Evolutionary conservation across 345 rosid genomes (phyloP), one percentile per base, ranked within the genome.

Genomic region (Arabidopsis arenosa): DNA sequence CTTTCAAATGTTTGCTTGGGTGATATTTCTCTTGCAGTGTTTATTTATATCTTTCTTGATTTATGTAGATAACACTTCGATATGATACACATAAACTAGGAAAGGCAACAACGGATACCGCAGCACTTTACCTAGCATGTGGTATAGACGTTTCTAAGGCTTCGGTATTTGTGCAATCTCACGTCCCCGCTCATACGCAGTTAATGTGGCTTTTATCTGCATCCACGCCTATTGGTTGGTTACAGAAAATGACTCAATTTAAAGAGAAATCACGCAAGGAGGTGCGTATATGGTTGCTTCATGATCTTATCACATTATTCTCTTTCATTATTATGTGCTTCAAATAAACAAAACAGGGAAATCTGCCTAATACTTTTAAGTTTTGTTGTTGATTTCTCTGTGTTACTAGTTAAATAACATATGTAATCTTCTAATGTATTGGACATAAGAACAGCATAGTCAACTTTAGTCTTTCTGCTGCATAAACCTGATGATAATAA

Each of bases 211-310:
- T 88, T 28, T 84, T 88, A 51, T 85, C 94, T 80, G 70, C 94
- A 56, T 82, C 87, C 63, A 90, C 93, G n/a, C 97, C 98, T 65
- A 90, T 90, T 75, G 91, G 97, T 75, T 87, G 97, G 96, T 82
- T 93, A 66, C 86, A 88, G 72, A 87, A 78, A 84, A 91, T 93
- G 97, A 89, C 85, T 74, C 97, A 93, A 76, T 93, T 91, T 74
- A 93, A 91, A 85, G 96, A 93, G 87, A 93, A 93, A 86, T 90
- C 96, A 53, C 90, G 83, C 76, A 91, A 88, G 82, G 87, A 85
- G 86, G 97, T 90, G 71, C 9, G 86, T 85, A 69, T 71, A 47
- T 73, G 2, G 61, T 72, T 79, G 12, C 15, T 40, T 62, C 17
- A 3, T 40, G 15, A 32, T 60, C n/a, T n/a, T 6, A 5, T 40